Conservation (phyloP, 441 rosid genomes). For the Theobroma grandiflorum region DNA sequence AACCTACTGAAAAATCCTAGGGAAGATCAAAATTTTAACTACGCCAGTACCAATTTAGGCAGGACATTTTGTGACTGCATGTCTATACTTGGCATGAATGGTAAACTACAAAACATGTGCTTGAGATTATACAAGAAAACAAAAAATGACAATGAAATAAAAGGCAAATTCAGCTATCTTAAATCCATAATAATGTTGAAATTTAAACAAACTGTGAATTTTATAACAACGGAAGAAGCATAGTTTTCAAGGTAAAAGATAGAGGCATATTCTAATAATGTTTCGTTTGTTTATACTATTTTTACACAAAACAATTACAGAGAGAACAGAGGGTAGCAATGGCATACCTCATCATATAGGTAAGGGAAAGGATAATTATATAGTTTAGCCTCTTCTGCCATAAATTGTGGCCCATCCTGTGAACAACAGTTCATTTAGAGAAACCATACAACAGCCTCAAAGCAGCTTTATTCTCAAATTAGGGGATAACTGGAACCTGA, state of each 20-base stretch:
- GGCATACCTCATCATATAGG: slow-evolving; percentile 77
- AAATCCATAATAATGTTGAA: neutral
- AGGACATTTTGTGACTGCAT: neutral
- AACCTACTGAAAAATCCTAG: neutral
- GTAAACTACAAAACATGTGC: neutral
- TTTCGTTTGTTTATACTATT: neutral
- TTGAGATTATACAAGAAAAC: neutral
- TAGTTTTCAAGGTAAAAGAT: neutral
- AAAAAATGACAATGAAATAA: neutral
- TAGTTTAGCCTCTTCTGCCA: slow-evolving; percentile 84
- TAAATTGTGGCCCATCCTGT: slow-evolving; percentile 92
- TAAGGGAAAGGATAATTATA: slow-evolving; percentile 86
- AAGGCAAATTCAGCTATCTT: neutral
- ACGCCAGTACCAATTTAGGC: neutral
- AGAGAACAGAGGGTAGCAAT: neutral
- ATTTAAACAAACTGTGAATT: neutral
- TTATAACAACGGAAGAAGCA: neutral
- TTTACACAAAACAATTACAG: neutral
- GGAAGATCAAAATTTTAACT: neutral
- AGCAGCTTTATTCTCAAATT: slow-evolving; percentile 39
- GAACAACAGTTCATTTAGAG: slow-evolving; percentile 41
- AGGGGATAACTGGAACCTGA: slow-evolving; percentile 59
- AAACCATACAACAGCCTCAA: slow-evolving; percentile 36
- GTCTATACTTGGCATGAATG: neutral
- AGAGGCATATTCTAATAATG: neutral